Percentiles rank a stretch among this genome's conserved stretches.
phyloP scores from a whole-genome alignment of 1,284 basidiomycete genomes.

The Lentinus polychrous region DNA sequence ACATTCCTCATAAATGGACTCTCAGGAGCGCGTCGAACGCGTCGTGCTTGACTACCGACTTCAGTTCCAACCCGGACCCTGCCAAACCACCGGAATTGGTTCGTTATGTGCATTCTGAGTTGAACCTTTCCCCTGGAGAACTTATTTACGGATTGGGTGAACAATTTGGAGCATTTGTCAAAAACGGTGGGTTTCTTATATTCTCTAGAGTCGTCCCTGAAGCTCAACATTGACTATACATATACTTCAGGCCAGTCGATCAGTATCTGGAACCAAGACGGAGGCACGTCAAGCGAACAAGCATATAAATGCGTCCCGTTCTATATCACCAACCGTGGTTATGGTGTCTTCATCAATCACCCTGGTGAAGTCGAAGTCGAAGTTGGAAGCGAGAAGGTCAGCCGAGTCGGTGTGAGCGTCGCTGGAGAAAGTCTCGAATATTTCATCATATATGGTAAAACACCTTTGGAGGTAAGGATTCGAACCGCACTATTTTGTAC shows the following conservation, averaged over 20 bases:
- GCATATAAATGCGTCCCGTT: constrained; percentile 74
- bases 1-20: constrained; percentile 61
- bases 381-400: constrained; percentile 68
- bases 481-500: neutral
- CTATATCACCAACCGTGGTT: constrained; percentile 62
- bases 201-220: neutral
- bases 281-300: constrained; percentile 65
- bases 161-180: constrained; percentile 68
- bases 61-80: constrained; percentile 50
- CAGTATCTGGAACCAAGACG: constrained; percentile 68
- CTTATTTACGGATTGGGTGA: constrained; percentile 68
- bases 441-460: constrained; percentile 62
- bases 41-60: constrained; percentile 52
- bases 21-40: constrained; percentile 50
- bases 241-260: constrained; percentile 44
- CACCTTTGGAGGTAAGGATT: constrained; percentile 47
- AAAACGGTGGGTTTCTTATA: constrained; percentile 47
- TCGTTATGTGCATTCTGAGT: constrained; percentile 60
- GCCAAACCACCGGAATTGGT: constrained; percentile 37
- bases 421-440: constrained; percentile 59
- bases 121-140: constrained; percentile 65
- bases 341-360: constrained; percentile 73
- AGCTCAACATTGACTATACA: constrained; percentile 1
- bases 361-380: constrained; percentile 74
- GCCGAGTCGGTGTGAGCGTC: constrained; percentile 63